Conservation (phyloP, 345 rosid species). For the Eucalyptus shirleyi region DNA sequence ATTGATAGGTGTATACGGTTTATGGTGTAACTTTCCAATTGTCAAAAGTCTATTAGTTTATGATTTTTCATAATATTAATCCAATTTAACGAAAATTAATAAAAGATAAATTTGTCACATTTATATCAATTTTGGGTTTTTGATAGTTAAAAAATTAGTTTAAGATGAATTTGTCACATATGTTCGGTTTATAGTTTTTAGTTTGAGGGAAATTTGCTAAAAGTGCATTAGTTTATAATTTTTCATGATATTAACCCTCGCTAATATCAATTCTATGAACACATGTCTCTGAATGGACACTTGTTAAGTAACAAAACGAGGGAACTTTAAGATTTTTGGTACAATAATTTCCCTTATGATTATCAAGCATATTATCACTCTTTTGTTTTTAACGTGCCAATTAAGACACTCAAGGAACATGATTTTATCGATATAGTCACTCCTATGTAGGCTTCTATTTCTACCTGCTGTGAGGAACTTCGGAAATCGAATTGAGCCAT, state of each 20-base stretch:
- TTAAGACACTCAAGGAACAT: background rate
- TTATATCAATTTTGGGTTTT: too few species aligned
- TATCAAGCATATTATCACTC: background rate
- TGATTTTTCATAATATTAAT: background rate
- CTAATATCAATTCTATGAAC: background rate
- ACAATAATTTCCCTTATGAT: background rate
- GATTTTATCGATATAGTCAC: background rate
- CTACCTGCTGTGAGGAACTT: background rate
- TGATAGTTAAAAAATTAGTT: background rate
- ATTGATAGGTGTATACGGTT: accelerated
- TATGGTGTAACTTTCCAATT: background rate
- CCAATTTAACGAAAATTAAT: too few species aligned
- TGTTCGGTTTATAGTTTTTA: too few species aligned
- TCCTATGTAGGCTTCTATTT: background rate
- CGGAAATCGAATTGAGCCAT: background rate
- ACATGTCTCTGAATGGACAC: background rate
- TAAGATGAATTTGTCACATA: too few species aligned
- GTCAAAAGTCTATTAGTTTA: background rate
- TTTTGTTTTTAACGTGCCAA: background rate
- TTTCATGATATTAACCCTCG: too few species aligned
- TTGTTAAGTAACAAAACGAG: background rate
- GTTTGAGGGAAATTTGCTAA: too few species aligned
- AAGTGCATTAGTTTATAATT: background rate
- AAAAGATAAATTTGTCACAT: too few species aligned
- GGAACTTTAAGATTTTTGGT: background rate